Evolutionary conservation across 2,329 filamentous ascomycete species (phyloP).

Genomic region (Claviceps arundinis): DNA sequence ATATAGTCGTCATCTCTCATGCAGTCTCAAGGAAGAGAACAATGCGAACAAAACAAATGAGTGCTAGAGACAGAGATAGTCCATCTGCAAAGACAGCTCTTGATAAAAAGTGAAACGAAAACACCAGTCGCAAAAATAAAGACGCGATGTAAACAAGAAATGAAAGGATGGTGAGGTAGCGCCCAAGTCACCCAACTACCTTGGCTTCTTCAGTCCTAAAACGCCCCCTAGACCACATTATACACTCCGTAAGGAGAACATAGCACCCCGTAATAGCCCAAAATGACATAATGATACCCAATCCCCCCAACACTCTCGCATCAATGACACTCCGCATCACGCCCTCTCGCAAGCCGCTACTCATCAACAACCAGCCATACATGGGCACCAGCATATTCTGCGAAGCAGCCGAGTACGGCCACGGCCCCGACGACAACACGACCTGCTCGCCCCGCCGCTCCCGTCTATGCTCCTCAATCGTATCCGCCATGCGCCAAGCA

Average conservation of each 20-base stretch:
- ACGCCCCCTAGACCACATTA: constrained; percentile 25
- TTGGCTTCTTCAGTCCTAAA: constrained; percentile 14
- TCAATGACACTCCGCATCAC: constrained; percentile 26
- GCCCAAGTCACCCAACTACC: not conserved
- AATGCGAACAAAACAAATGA: too few species aligned
- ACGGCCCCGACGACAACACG: too few species aligned
- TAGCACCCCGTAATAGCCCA: constrained; percentile 37
- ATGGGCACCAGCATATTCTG: constrained; percentile 24
- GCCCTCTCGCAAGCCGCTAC: constrained; percentile 22
- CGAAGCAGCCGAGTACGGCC: constrained; percentile 8
- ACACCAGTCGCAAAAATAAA: not conserved
- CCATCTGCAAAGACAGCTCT: too few species aligned
- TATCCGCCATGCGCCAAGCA: constrained; percentile 47
- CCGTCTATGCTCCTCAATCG: constrained; percentile 31
- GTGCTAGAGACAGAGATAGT: too few species aligned
- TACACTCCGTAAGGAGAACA: constrained; percentile 33
- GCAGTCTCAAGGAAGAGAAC: too few species aligned
- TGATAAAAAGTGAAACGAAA: too few species aligned
- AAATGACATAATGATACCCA: constrained; percentile 33
- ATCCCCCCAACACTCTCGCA: constrained; percentile 29
- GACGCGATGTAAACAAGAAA: not conserved
- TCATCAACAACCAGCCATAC: constrained; percentile 32
- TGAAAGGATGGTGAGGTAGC: not conserved
- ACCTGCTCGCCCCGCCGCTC: constrained; percentile 11
- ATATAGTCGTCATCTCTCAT: too few species aligned